A percentile compares a stretch with the other conserved stretches of the same genome.
Evolutionary conservation across 2,329 filamentous ascomycete genomes (phyloP).

Genomic region (Phyllosticta citriasiana): DNA sequence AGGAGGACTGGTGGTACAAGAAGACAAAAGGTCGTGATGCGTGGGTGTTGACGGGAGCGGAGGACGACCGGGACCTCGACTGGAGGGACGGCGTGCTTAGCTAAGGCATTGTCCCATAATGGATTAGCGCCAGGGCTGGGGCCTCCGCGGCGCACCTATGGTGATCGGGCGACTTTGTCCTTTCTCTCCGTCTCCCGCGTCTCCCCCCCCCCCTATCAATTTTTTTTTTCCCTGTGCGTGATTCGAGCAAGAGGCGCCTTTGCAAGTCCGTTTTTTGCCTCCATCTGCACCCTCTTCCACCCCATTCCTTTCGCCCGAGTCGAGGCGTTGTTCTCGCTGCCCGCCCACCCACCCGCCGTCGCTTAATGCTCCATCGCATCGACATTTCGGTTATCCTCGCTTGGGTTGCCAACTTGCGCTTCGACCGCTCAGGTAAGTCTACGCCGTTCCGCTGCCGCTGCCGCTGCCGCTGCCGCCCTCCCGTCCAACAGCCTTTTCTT

Average conservation of each 20-base stretch:
- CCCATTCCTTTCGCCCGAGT: neutral
- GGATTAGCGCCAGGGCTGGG: neutral
- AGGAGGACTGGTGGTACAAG: neutral
- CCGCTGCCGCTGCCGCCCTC: neutral
- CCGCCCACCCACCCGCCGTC: neutral
- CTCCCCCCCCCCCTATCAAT: neutral
- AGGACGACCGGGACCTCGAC: neutral
- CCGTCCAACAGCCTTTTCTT: neutral
- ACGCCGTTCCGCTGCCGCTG: slow-evolving; percentile 4
- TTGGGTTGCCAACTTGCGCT: neutral
- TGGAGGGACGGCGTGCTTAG: neutral
- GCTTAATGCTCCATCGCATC: neutral
- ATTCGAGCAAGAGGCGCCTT: neutral
- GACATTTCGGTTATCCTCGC: neutral
- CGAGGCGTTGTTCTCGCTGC: neutral
- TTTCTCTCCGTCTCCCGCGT: neutral
- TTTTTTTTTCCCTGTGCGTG: neutral
- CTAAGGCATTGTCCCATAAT: neutral
- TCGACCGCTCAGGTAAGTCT: slow-evolving; percentile 2
- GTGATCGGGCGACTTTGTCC: neutral
- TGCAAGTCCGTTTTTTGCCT: neutral
- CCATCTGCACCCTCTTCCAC: neutral
- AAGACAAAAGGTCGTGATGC: neutral
- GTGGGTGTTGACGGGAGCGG: neutral
- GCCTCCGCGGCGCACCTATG: neutral